A percentile compares a stretch with the other conserved stretches of the same genome.
phyloP scores from a whole-genome alignment of 2,329 filamentous ascomycete genomes.

The Hypoxylon sp. region DNA sequence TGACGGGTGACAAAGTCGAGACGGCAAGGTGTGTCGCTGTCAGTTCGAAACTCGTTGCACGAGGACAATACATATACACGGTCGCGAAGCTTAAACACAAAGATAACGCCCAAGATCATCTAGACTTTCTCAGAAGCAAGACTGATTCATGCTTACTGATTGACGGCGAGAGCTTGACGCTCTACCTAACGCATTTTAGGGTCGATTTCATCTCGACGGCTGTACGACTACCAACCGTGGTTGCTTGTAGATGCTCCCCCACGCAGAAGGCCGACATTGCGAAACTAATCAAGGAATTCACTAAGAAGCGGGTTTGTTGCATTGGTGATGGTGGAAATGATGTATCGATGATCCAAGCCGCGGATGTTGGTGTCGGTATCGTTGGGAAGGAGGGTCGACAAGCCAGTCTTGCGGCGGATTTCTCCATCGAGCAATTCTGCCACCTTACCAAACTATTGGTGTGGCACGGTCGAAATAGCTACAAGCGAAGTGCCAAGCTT shows the following conservation, averaged over 20 bases:
- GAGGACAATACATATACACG: constrained; percentile 96
- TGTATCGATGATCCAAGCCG: constrained; percentile 98
- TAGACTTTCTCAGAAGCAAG: constrained; percentile 90
- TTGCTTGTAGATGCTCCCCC: constrained; percentile 96
- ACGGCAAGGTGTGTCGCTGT: constrained; percentile 97
- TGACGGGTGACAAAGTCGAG: constrained; percentile 98
- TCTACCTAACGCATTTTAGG: constrained; percentile 87
- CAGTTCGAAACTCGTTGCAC: constrained; percentile 91
- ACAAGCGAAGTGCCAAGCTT: constrained; percentile 95
- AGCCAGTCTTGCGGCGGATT: constrained; percentile 94
- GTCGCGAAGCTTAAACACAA: constrained; percentile 88
- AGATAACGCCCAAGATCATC: constrained; percentile 86
- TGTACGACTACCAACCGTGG: constrained; percentile 89
- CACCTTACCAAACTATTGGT: constrained; percentile 97
- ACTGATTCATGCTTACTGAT: constrained; percentile 91
- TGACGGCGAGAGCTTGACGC: constrained; percentile 88
- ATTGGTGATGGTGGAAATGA: constrained; percentile 99
- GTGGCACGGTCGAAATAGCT: constrained; percentile 98
- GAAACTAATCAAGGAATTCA: constrained; percentile 88
- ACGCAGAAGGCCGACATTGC: constrained; percentile 98
- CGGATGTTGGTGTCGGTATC: constrained; percentile 97
- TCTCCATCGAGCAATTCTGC: constrained; percentile 95
- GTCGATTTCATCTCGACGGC: constrained; percentile 90
- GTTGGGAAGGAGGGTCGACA: constrained; percentile 98
- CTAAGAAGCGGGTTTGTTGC: constrained; percentile 95